Evolutionary conservation across 495 filamentous ascomycete genomes (phyloP), one percentile per base, ranked within the genome.

Genomic region (Trichoderma parareesei): DNA sequence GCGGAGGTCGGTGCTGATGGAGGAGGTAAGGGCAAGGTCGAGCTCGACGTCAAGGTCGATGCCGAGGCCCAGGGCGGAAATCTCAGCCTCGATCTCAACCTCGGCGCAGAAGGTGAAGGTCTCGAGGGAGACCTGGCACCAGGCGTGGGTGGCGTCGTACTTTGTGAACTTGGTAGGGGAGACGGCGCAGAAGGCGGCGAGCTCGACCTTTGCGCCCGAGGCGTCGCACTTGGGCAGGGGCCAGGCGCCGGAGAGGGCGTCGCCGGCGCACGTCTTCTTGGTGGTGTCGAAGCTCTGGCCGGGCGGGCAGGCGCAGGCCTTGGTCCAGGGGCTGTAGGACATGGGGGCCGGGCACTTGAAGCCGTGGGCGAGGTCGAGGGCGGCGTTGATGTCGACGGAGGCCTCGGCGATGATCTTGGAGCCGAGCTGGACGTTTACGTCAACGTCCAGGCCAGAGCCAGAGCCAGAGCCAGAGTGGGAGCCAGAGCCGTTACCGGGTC

Each of bases 71-170:
- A 57, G 53, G 3, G 53, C 53, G 3, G 7, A 5, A 14, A 57
- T 57, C 53, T 57, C 53, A 16, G 27, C 53, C 27, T 35, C 53
- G 53, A 57, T 57, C 2, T 57, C 53, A 27, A 6, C 53, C 33
- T 57, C 53, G 27, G 53, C 53, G 20, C 53, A 57, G 53, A 57
- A 57, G 53, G 53, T 57, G 53, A 57, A 57, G 53, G 53, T 57
- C 14, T 33, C 33, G 27, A 57, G 20, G 10, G 27, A 9, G 27
- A 37, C 53, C 53, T 57, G 53, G 53, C 53, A 57, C 53, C 53
- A 57, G 4, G 53, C 27, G 53, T 57, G 53, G 20, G 53, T 35
- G 27, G 53, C 53, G 16, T 57, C 53, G 53, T 57, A 57, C 53
- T 57, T 57, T 9, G 33, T 37, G 53, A 57, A 57, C 53, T 57